These are phyloP conservation scores for Cudoniella acicularis DNA, from an alignment of 495 filamentous ascomycete species.

Conservation along the genomic window DNA sequence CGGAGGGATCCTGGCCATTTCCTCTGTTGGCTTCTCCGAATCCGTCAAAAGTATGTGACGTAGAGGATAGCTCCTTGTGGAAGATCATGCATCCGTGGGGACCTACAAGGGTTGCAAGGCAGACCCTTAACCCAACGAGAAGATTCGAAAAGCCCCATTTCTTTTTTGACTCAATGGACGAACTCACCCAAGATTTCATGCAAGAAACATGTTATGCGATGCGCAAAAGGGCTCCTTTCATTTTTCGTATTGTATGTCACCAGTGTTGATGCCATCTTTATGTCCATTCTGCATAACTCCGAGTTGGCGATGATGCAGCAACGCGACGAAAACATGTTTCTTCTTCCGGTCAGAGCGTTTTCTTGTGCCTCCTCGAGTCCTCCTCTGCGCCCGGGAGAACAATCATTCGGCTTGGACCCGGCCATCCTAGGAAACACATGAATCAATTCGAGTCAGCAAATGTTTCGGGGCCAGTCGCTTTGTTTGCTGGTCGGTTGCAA, in stretches of 20 bases:
- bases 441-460: not conserved
- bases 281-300: not conserved
- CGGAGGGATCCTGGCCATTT: not conserved
- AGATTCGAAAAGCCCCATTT: not conserved
- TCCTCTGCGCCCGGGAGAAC: not conserved
- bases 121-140: not conserved
- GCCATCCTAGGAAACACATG: not conserved
- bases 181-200: not conserved
- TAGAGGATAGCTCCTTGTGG: not conserved
- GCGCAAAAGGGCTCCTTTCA: too few relatives aligned
- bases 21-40: not conserved
- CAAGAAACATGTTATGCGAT: not conserved
- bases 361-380: not conserved
- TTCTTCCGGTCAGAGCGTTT: conserved; percentile 1
- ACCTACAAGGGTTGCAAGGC: not conserved
- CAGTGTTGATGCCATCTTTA: not conserved
- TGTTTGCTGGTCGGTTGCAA: not conserved
- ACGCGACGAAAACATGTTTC: conserved; percentile 1
- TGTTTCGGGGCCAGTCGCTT: not conserved
- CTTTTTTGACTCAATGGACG: not conserved
- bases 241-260: not conserved
- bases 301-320: not conserved
- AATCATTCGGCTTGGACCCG: not conserved
- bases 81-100: conserved; percentile 7
- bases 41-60: conserved; percentile 4